These are phyloP conservation scores for Blastobotrys ciferrii DNA, from an alignment of 1,139 yeast species.

Conservation along the genomic window DNA sequence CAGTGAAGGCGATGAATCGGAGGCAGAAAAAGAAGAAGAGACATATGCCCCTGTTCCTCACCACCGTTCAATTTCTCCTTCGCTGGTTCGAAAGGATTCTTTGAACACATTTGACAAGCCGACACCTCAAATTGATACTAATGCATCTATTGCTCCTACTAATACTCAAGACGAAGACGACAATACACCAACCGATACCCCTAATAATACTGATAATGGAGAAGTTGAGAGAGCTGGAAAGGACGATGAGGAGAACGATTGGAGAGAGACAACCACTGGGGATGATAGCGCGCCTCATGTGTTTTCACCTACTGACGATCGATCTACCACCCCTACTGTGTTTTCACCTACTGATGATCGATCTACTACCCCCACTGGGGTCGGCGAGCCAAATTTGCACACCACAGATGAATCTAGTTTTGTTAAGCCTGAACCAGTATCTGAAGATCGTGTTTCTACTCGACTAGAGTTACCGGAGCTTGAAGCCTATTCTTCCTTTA, in stretches of 20 bases:
- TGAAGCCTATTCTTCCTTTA: conserved; percentile 3
- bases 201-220: not conserved
- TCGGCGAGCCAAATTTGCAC: too few species aligned
- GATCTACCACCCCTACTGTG: not conserved
- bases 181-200: conserved; percentile 4
- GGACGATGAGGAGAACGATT: not conserved
- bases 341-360: conserved; percentile 5
- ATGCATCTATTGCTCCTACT: not conserved
- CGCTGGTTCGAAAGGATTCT: conserved; percentile 7
- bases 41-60: conserved; percentile 6
- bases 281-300: conserved; percentile 1
- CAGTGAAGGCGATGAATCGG: conserved; percentile 2
- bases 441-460: not conserved
- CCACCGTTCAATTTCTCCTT: not conserved
- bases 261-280: not conserved
- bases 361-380: not conserved
- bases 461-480: conserved; percentile 6
- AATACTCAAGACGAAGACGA: conserved; percentile 6
- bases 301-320: conserved; percentile 9
- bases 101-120: not conserved
- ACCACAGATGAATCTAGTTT: not conserved
- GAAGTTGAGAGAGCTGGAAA: too few species aligned
- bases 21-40: conserved; percentile 2
- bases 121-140: not conserved
- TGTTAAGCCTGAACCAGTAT: not conserved